Evolutionary conservation across 768 basidiomycete genomes (phyloP).

Genomic region (Phaffia australis): DNA sequence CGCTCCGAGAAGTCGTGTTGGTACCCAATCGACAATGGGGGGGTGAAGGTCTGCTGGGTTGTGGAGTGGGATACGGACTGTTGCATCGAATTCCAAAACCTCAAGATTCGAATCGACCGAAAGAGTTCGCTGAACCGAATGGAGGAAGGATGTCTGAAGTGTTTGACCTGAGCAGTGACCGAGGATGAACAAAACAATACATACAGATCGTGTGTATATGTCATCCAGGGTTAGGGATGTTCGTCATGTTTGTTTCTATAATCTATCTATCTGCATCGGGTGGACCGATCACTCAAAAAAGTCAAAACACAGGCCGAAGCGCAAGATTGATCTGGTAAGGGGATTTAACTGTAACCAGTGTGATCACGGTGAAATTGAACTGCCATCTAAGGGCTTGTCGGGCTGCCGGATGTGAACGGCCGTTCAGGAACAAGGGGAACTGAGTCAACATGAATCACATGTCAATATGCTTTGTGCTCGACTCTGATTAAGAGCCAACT

Average conservation of each 20-base stretch:
- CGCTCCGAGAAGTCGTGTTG: slow-evolving; percentile 80
- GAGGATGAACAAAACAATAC: background rate
- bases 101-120: slow-evolving; percentile 1
- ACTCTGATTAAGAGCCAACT: too few species aligned
- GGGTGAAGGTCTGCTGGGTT: slow-evolving; percentile 87
- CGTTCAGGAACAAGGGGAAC: too few species aligned
- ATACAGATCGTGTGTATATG: background rate
- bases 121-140: background rate
- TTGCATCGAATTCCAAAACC: slow-evolving; percentile 52
- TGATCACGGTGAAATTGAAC: too few species aligned
- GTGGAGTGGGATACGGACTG: slow-evolving; percentile 91
- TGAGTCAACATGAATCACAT: too few species aligned
- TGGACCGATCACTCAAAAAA: too few species aligned
- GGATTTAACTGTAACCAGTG: too few species aligned
- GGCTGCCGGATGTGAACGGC: too few species aligned
- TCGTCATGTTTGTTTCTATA: background rate
- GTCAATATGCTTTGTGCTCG: too few species aligned
- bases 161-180: background rate
- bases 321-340: too few species aligned
- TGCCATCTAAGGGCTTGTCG: too few species aligned
- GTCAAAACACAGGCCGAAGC: too few species aligned
- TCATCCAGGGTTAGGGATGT: background rate
- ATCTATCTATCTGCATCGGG: background rate
- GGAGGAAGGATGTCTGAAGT: background rate
- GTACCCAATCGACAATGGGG: slow-evolving; percentile 98